Evolutionary conservation across 352 stramenopile genomes (phyloP), one percentile per base, ranked within the genome.

Genomic region (Phytophthora cactorum): DNA sequence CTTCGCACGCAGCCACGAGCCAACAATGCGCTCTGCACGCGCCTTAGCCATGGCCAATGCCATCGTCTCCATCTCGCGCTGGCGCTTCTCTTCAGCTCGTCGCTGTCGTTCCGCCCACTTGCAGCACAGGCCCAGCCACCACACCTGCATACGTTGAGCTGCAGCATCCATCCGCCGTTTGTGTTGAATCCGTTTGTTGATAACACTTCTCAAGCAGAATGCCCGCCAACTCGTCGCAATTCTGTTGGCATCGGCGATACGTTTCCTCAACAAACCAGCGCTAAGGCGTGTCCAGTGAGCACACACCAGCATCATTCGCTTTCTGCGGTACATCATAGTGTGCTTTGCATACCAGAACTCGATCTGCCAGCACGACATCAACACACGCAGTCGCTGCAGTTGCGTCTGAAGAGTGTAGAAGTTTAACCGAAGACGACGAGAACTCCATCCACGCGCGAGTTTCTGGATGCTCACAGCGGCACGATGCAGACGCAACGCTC

Each of bases 361-460:
- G 47, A 89, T 84, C 28, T 66, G 58, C 81, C 81, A 89, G 52
- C 74, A 86, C 47, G 78, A 77, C 28, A 66, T 59, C 34, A 83
- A 63, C 36, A 77, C 59, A 52, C 68, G 72, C 17, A 87, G 53
- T 4, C 75, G 68, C 31, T 73, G 55, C 3, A 87, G 49, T 38
- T 82, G 77, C 22, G 62, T 49, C 55, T 84, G 66, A 4, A 87
- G 28, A 3, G 56, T 52, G 39, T 77, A 84, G 28, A 81, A 93
- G 60, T 79, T 71, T 41, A 90, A 78, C 8, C 70, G 63, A 43
- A 47, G 57, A 29, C 54, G 54, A 15, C 82, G 72, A 14, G 70
- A 74, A 31, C 66, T 52, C 53, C 68, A 77, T 12, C 85, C 82
- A 45, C 81, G 82, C 7, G 67, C 67, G 22, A 32, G 74, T 58